A percentile compares a stretch with the other conserved stretches of the same genome.
Conservation (phyloP, 768 basidiomycete species). For the Phaeolepiota aurea region DNA sequence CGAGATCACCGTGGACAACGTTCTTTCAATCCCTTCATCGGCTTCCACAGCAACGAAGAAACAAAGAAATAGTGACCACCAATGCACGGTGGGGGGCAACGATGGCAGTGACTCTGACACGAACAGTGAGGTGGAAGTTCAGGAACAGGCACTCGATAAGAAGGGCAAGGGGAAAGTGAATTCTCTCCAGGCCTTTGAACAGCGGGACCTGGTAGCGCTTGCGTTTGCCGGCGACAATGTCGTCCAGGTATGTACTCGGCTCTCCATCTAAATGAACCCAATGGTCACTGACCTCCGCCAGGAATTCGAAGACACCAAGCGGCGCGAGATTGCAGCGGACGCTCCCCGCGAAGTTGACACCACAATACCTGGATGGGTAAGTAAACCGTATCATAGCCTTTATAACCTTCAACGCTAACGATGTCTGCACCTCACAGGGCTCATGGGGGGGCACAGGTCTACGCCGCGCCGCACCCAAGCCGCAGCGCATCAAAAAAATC, state of each 20-base stretch:
- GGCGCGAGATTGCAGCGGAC: conserved; percentile 74
- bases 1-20: conserved; percentile 60
- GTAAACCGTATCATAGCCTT: conserved; percentile 15
- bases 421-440: conserved; percentile 42
- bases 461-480: conserved; percentile 50
- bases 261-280: neutral
- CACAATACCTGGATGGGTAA: conserved; percentile 91
- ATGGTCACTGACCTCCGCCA: conserved; percentile 19
- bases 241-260: conserved; percentile 52
- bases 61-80: conserved; percentile 30
- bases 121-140: conserved; percentile 64
- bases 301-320: conserved; percentile 85
- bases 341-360: conserved; percentile 85
- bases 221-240: conserved; percentile 99
- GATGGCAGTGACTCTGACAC: conserved; percentile 41
- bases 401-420: conserved; percentile 1
- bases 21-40: conserved; percentile 25
- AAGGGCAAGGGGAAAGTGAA: conserved; percentile 38
- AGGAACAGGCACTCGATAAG: conserved; percentile 37
- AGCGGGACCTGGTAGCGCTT: conserved; percentile 85
- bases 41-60: conserved; percentile 30
- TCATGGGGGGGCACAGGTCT: conserved; percentile 85
- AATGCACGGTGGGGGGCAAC: conserved; percentile 29
- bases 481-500: conserved; percentile 70
- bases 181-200: conserved; percentile 66